Evolutionary conservation across 2,329 filamentous ascomycete genomes (phyloP).

Genomic region (Cylindrodendrum hubeiense): DNA sequence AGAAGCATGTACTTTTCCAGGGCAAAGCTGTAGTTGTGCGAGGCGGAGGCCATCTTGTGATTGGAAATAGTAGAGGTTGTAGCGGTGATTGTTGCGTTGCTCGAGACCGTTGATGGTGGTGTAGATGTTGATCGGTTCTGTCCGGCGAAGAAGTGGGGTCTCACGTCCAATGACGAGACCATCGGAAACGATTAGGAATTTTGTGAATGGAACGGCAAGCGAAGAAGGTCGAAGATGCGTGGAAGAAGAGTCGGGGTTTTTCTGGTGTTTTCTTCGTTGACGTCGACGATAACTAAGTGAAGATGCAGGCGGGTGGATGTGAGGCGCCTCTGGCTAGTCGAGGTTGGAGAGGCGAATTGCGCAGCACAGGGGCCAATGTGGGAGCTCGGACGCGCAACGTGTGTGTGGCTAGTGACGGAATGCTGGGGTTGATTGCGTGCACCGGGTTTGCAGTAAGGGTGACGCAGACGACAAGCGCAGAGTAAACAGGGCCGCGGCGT

Average conservation of each 20-base stretch:
- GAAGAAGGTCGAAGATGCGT: neutral
- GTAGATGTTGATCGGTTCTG: slow-evolving; percentile 39
- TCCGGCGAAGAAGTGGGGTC: slow-evolving; percentile 43
- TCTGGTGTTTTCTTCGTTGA: neutral
- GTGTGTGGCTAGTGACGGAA: slow-evolving; percentile 24
- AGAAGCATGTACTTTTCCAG: slow-evolving; percentile 68
- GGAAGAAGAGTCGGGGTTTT: slow-evolving; percentile 11
- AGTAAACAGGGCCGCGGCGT: neutral
- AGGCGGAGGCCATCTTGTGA: slow-evolving; percentile 46
- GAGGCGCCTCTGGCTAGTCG: slow-evolving; percentile 29
- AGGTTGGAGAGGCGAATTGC: slow-evolving; percentile 13
- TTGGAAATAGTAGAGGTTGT: slow-evolving; percentile 9
- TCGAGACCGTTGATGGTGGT: slow-evolving; percentile 36
- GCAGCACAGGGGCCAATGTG: slow-evolving; percentile 34
- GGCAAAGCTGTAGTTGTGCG: slow-evolving; percentile 58
- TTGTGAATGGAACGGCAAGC: neutral
- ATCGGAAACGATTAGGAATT: slow-evolving; percentile 44
- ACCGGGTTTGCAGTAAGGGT: neutral
- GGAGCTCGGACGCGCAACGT: slow-evolving; percentile 36
- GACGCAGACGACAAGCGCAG: neutral
- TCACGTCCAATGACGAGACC: slow-evolving; percentile 49
- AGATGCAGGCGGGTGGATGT: slow-evolving; percentile 17
- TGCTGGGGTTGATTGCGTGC: neutral
- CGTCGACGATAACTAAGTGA: neutral
- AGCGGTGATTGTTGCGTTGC: slow-evolving; percentile 20